Conservation (phyloP, 805 yeast genomes). For the Candida peoriensis region DNA sequence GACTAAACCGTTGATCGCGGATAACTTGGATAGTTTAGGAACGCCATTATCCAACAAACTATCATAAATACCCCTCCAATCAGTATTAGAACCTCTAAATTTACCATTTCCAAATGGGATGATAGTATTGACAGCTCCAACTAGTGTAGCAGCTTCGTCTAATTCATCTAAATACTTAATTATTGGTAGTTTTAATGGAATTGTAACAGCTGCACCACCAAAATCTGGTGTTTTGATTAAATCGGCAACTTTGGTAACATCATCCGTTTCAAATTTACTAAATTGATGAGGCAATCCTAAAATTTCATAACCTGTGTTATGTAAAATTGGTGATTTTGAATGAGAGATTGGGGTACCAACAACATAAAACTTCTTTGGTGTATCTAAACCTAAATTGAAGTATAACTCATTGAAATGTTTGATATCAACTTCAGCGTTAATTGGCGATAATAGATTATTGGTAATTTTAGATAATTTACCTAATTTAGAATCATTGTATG, state of each 20-base stretch:
- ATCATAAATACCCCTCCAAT: conserved; percentile 83
- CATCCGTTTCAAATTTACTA: conserved; percentile 59
- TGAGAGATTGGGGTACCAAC: conserved; percentile 81
- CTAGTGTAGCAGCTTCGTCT: conserved; percentile 69
- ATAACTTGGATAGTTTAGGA: conserved; percentile 32
- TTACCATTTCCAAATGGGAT: conserved; percentile 44
- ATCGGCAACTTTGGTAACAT: conserved; percentile 51
- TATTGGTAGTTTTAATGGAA: conserved; percentile 84
- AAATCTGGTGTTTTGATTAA: conserved; percentile 48
- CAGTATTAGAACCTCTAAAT: conserved; percentile 86
- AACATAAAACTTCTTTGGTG: conserved; percentile 56
- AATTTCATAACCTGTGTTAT: conserved; percentile 70
- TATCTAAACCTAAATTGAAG: conserved; percentile 57
- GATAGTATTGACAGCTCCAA: conserved; percentile 94
- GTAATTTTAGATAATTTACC: conserved; percentile 81
- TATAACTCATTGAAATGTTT: conserved; percentile 56
- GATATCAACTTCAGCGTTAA: conserved; percentile 65
- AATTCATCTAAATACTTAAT: conserved; percentile 60
- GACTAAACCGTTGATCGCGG: conserved; percentile 57
- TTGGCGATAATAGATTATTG: conserved; percentile 76
- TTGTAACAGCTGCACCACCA: conserved; percentile 95
- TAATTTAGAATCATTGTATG: conserved; percentile 70
- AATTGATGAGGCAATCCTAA: conserved; percentile 77
- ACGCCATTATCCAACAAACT: conserved; percentile 61
- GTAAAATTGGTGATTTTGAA: conserved; percentile 86